A percentile compares a stretch with the other conserved stretches of the same genome.
phyloP scores from a whole-genome alignment of 306 rosid species.

The Pyrus communis region DNA sequence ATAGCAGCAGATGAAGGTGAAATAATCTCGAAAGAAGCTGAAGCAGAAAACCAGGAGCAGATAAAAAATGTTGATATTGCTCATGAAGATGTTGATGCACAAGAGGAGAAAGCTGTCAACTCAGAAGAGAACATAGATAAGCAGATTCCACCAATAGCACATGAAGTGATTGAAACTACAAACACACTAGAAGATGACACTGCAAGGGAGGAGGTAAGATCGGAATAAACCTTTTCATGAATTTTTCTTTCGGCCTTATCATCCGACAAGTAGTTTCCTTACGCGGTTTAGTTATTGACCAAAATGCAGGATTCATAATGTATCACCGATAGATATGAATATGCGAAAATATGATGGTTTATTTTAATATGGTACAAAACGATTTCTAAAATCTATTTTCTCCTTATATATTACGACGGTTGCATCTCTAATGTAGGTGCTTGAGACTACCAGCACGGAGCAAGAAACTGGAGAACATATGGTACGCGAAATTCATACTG shows the following conservation, averaged over 20 bases:
- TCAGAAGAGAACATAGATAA: not conserved
- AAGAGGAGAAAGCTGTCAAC: not conserved
- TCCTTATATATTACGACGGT: no score
- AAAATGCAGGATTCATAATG: no score
- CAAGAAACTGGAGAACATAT: slow-evolving; percentile 6
- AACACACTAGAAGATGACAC: not conserved
- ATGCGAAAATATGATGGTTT: no score
- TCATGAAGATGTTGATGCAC: not conserved
- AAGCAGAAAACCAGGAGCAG: slow-evolving; percentile 5
- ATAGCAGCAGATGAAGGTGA: not conserved
- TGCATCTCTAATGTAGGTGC: slow-evolving; percentile 10
- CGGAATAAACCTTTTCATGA: not conserved
- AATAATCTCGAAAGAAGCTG: not conserved
- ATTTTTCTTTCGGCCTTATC: not conserved
- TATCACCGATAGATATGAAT: no score
- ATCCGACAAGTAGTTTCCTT: not conserved
- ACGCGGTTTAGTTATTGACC: no score
- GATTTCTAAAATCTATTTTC: not conserved
- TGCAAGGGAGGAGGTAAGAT: slow-evolving; percentile 20
- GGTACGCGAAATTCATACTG: not conserved
- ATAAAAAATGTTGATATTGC: not conserved
- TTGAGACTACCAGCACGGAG: not conserved
- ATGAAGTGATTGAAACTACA: not conserved
- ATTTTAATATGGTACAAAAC: not conserved
- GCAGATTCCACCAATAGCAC: not conserved